A percentile compares a stretch with the other conserved stretches of the same genome.
phyloP scores from a whole-genome alignment of 2,329 filamentous ascomycete genomes.

The Penicillium olsonii region DNA sequence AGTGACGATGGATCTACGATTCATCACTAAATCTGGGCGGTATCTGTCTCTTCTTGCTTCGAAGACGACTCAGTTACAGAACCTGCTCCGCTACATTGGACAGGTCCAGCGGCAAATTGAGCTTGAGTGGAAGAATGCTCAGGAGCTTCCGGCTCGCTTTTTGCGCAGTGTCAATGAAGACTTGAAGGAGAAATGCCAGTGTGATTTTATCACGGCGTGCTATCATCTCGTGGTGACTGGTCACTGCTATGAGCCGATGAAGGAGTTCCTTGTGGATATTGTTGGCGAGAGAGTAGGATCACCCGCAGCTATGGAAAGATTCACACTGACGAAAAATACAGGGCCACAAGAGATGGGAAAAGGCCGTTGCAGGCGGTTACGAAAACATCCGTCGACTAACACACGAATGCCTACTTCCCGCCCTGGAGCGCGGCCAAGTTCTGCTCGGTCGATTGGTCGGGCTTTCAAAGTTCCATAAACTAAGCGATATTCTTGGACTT shows the following conservation, averaged over 20 bases:
- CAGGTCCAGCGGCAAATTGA: conserved; percentile 78
- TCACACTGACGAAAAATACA: conserved; percentile 38
- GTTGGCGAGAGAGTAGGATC: conserved; percentile 70
- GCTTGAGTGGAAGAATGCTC: conserved; percentile 78
- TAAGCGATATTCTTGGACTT: conserved; percentile 66
- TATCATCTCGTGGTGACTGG: conserved; percentile 86
- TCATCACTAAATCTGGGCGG: conserved; percentile 71
- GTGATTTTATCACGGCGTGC: conserved; percentile 70
- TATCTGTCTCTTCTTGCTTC: conserved; percentile 82
- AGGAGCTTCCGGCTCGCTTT: conserved; percentile 77
- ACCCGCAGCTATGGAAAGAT: neutral
- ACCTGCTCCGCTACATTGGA: conserved; percentile 78
- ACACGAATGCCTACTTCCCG: conserved; percentile 86
- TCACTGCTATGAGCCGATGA: conserved; percentile 71
- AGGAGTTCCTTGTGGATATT: conserved; percentile 86
- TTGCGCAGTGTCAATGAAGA: conserved; percentile 76
- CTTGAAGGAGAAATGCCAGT: conserved; percentile 64
- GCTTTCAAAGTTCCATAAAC: conserved; percentile 76
- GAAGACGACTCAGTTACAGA: conserved; percentile 84
- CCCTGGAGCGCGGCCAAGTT: conserved; percentile 77
- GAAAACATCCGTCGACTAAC: conserved; percentile 74
- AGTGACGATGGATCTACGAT: conserved; percentile 80
- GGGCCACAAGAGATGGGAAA: conserved; percentile 96
- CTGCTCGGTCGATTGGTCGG: conserved; percentile 81
- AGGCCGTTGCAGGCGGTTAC: conserved; percentile 75